Evolutionary conservation across 108 stramenopile genomes (phyloP), one percentile per base, ranked within the genome.

Genomic region (Fistulifera solaris): DNA sequence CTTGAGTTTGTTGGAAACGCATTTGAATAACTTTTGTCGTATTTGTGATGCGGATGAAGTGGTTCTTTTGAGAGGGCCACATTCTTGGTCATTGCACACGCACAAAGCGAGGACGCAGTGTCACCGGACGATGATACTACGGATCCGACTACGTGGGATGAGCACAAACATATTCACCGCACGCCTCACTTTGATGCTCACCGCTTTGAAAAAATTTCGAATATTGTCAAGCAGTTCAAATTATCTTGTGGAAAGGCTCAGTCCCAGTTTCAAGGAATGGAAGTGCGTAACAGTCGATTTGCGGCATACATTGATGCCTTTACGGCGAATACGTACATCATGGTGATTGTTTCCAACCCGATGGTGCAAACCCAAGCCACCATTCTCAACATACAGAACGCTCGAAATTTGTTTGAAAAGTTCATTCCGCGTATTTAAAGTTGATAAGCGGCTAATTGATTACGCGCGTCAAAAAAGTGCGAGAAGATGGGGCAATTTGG

Each of bases 201-300:
- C 64, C 91, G 98, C 21, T 96, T 94, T 83, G 98, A 99, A 85
- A 97, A 98, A 65, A 96, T 99, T 41, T 89, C 87, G 72, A 99
- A 99, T 60, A 99, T 99, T 78, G 88, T 99, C 68, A 99, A 99
- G 69, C 98, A 99, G 62, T 97, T 99, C 86, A 99, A 99, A 62
- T 81, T 98, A 22, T 75, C 75, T 64, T 98, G 97, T 60, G 87
- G 87, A 54, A 98, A 98, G 73, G 85, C 94, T 1, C 85, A 94
- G 63, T 87, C 92, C 7, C 77, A 91, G 58, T 98, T 99, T 63
- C 89, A 95, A 61, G 95, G 94, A 7, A 97, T 98, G 96, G 78
- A 95, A 63, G 96, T 98, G 19, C 71, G 78, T 18, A 97, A 98
- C 72, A 76, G 79, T 0, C 64, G 70, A 41, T 98, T 99, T 56